Base-by-base conservation (phyloP, 257 asterid genomes). In the Przewalskia tangutica region DNA sequence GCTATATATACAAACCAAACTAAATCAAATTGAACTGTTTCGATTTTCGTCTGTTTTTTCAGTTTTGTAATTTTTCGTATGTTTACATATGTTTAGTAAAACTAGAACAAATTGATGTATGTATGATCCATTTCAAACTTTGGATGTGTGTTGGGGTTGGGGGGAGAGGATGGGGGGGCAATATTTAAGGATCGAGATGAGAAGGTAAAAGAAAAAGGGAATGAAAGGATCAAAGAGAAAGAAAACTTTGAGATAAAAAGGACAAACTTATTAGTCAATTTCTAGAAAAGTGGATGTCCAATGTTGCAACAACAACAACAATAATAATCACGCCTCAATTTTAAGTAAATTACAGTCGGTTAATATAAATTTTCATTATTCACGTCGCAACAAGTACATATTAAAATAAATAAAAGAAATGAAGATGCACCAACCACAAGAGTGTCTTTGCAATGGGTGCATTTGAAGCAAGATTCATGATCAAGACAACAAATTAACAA, bases 401-500 rank as follows among this genome's bases (percentile, higher is more conserved):
- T 10, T 18, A 12, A 77, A 27, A n/a, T 9, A 53, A 56, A 6
- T 18, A 7, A 64, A 79, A 81, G 16, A 67, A 5, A 38, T 10
- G 17, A 66, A 77, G 17, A 82, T 38, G 46, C 84, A 91, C 91
- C 84, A 86, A 91, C 93, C 85, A 86, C 86, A 40, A 89, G 93
- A 58, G 93, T 89, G 0, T 93, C 91, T 62, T 80, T 89, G 87
- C 95, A 91, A 53, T 86, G 86, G 82, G 67, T 64, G 84, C 95
- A 91, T 86, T 89, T 90, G 89, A 91, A 91, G 86, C 95, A 91
- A 6, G 87, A 84, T 59, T 90, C 89, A 82, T 91, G 95, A 77
- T 87, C 90, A 23, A 10, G 91, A 84, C 77, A 90, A 46, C 92
- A 91, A 89, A 83, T 91, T 93, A 0, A 82, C 90, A 11, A 85